Evolutionary conservation across 2,329 filamentous ascomycete genomes (phyloP).

Genomic region (Allantophomopsis cytisporea): DNA sequence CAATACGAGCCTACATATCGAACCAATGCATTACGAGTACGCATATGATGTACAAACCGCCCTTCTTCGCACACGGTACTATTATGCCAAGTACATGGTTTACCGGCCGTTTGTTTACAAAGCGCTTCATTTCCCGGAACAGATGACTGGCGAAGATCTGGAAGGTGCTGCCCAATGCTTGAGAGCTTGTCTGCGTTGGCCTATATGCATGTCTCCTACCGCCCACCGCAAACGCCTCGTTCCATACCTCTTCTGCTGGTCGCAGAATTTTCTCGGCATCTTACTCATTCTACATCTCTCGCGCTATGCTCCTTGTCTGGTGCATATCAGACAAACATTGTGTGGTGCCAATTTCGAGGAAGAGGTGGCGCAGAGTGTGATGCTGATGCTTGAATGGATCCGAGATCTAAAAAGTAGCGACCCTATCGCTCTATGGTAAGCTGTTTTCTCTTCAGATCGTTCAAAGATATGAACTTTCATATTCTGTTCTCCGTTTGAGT

Average conservation of each 20-base stretch:
- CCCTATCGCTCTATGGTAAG: constrained; percentile 34
- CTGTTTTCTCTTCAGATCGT: constrained; percentile 3
- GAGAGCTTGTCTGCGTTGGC: constrained; percentile 35
- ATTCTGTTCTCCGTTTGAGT: too few relatives aligned
- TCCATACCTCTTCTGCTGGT: constrained; percentile 46
- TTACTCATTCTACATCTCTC: constrained; percentile 42
- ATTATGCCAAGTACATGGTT: constrained; percentile 42
- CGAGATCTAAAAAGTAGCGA: constrained; percentile 40
- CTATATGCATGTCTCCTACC: constrained; percentile 40
- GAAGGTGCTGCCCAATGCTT: constrained; percentile 42
- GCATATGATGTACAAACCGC: constrained; percentile 42
- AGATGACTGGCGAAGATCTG: constrained; percentile 37
- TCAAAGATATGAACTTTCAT: too few relatives aligned
- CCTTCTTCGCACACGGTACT: constrained; percentile 41
- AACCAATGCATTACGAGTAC: constrained; percentile 32
- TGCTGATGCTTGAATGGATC: constrained; percentile 44
- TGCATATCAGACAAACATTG: constrained; percentile 31
- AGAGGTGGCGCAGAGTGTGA: constrained; percentile 32
- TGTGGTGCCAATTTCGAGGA: constrained; percentile 35
- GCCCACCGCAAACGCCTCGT: constrained; percentile 43
- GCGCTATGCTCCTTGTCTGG: constrained; percentile 33
- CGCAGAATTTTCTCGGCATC: constrained; percentile 45
- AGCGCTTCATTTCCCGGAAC: constrained; percentile 40
- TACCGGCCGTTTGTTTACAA: constrained; percentile 46
- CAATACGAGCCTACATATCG: constrained; percentile 27